Base-by-base conservation (phyloP, 2,329 filamentous ascomycete genomes). In the Epicoccum sorghinum region DNA sequence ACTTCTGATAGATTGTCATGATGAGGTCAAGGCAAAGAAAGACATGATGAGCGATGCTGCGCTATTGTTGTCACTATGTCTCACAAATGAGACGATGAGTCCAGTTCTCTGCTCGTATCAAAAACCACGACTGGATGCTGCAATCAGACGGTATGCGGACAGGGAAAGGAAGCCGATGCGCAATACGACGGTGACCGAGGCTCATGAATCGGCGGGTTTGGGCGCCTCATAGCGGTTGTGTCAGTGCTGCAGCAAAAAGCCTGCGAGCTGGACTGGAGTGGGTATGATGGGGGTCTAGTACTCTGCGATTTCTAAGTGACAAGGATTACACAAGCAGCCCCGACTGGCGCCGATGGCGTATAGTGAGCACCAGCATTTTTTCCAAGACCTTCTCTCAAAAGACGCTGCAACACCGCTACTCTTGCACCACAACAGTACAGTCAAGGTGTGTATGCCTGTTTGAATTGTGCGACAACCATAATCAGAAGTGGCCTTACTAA, bases 271-370 rank as follows among this genome's bases (percentile, higher is more conserved):
- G 42, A 13, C 25, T 37, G 22, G 50, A 51, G 53, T 56, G 53
- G 53, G 47, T 47, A 51, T 35, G 47, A 47, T 47, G 53, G 39
- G 47, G 43, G 47, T 56, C 53, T 56, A 56, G 53, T 52, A 51
- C 53, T 56, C 23, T 47, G 53, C 42, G 54, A 57, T 57, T 57
- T 57, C 54, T 57, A 37, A 57, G 53, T 39, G 33, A 18, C 44
- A 30, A 25, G 44, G 61, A 67, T 66, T 61, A 36, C 12, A n/a
- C n/a, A 40, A 40, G 23, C 38, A 41, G 38, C 38, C 29, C 35
- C 18, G 57, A 52, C 39, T 35, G 56, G 56, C 55, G 60, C 58
- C 58, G 62, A 64, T 65, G 59, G 61, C 62, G 61, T 66, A 55
- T 52, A 40, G 37, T 51, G 49, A 46, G 45, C 29, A 48, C 48